phyloP scores from a whole-genome alignment of 2,329 filamentous ascomycete species.

The Sarocladium strictum region DNA sequence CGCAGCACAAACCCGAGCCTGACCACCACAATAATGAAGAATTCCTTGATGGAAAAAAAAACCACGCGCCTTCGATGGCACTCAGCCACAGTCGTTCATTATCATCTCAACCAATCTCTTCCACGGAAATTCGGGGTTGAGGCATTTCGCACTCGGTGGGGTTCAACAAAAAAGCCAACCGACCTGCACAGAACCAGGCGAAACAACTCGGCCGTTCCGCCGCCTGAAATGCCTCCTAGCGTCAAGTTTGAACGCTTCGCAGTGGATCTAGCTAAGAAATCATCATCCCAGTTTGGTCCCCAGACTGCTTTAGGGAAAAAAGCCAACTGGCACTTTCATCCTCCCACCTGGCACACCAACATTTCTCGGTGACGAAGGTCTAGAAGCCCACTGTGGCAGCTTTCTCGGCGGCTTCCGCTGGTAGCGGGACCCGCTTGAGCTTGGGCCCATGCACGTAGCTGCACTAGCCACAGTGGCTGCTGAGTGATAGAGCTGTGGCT shows the following conservation, averaged over 20 bases:
- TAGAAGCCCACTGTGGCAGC: not conserved
- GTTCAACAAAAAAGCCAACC: constrained; percentile 7
- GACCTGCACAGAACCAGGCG: not conserved
- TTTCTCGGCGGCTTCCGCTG: constrained; percentile 5
- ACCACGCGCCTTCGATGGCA: too few species aligned
- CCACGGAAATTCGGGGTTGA: constrained; percentile 1
- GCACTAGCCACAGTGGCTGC: not conserved
- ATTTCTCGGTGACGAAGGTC: not conserved
- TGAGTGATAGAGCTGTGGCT: not conserved
- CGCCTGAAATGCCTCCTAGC: not conserved
- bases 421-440: not conserved
- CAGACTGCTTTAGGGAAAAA: too few species aligned
- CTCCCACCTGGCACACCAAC: too few species aligned
- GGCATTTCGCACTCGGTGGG: constrained; percentile 5
- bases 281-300: not conserved
- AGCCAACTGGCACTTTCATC: too few species aligned
- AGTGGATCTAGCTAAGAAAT: not conserved
- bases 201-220: not conserved
- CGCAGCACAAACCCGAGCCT: too few species aligned
- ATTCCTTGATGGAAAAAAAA: too few species aligned
- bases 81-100: not conserved
- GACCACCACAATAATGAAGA: too few species aligned
- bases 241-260: not conserved
- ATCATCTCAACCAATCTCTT: not conserved
- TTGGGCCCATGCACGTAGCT: not conserved